Conservation (phyloP, 2,329 filamentous ascomycete genomes). For the Calonectria henricotiae region DNA sequence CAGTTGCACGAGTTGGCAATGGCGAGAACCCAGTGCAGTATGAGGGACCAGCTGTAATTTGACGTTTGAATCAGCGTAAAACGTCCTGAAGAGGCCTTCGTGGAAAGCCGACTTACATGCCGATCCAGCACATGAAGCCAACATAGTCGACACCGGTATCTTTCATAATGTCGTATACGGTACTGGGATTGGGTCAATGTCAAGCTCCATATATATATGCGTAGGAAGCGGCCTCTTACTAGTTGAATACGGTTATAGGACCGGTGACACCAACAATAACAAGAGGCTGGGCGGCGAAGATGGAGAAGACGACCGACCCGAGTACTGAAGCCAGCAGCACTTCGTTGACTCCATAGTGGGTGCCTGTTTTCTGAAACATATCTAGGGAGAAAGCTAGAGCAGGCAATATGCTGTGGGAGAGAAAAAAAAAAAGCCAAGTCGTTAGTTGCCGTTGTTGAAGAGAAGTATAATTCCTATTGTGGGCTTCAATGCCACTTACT, state of each 20-base stretch:
- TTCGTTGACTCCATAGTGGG: conserved; percentile 92
- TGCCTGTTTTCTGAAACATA: conserved; percentile 91
- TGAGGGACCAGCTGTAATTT: conserved; percentile 79
- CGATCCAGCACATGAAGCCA: conserved; percentile 93
- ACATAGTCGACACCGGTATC: conserved; percentile 86
- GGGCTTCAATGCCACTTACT: conserved; percentile 69
- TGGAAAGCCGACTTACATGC: conserved; percentile 69
- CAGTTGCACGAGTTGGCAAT: conserved; percentile 90
- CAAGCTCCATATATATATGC: not conserved
- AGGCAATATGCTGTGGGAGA: conserved; percentile 79
- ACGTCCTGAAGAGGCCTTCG: too few species aligned
- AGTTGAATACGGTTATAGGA: conserved; percentile 95
- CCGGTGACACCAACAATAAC: conserved; percentile 94
- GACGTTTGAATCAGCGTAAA: conserved; percentile 21
- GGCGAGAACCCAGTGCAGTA: conserved; percentile 89
- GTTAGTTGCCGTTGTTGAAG: conserved; percentile 35
- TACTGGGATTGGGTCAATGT: conserved; percentile 64
- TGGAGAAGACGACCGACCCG: conserved; percentile 84
- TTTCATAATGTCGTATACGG: conserved; percentile 89
- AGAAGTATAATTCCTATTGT: not conserved
- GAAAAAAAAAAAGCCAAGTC: not conserved
- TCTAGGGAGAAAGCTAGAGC: conserved; percentile 92
- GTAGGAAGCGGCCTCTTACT: conserved; percentile 65
- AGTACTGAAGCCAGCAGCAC: conserved; percentile 90
- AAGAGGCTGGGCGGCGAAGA: conserved; percentile 87